Evolutionary conservation across 805 yeast genomes (phyloP).

Genomic region (Saturnispora ahearnii): DNA sequence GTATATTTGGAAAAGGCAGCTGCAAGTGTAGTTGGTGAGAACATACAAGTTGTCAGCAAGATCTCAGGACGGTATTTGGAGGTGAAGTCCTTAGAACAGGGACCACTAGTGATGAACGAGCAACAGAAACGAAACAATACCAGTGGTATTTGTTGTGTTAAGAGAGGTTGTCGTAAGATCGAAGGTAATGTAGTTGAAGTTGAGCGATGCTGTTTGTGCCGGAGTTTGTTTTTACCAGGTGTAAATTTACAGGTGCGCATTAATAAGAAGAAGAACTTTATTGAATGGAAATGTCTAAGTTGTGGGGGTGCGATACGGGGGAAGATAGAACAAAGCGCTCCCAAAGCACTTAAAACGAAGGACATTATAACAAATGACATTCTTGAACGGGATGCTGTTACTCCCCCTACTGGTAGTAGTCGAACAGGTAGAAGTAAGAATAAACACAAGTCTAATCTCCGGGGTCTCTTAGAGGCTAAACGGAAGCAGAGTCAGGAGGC

Average conservation of each 20-base stretch:
- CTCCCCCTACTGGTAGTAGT: background rate
- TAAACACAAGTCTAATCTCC: background rate
- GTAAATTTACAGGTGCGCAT: conserved; percentile 12
- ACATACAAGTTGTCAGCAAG: background rate
- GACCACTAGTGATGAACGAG: background rate
- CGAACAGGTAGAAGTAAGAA: background rate
- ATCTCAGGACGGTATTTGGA: background rate
- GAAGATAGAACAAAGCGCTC: background rate
- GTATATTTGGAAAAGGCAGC: conserved; percentile 4
- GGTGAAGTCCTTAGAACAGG: background rate
- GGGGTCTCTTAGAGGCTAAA: conserved; percentile 3
- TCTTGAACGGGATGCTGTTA: too few species aligned
- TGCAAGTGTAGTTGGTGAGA: background rate
- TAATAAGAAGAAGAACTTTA: conserved; percentile 2
- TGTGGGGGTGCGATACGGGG: conserved; percentile 6
- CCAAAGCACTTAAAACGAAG: background rate
- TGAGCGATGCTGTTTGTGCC: conserved; percentile 8
- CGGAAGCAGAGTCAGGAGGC: background rate
- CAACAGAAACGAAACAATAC: background rate
- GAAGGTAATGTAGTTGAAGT: conserved; percentile 1
- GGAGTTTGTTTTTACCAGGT: conserved; percentile 12
- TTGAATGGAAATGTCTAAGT: conserved; percentile 2
- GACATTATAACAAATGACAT: too few species aligned
- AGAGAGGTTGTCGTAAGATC: background rate
- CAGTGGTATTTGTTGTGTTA: background rate